Conservation (phyloP, 495 filamentous ascomycete genomes). For the Podospora conica region DNA sequence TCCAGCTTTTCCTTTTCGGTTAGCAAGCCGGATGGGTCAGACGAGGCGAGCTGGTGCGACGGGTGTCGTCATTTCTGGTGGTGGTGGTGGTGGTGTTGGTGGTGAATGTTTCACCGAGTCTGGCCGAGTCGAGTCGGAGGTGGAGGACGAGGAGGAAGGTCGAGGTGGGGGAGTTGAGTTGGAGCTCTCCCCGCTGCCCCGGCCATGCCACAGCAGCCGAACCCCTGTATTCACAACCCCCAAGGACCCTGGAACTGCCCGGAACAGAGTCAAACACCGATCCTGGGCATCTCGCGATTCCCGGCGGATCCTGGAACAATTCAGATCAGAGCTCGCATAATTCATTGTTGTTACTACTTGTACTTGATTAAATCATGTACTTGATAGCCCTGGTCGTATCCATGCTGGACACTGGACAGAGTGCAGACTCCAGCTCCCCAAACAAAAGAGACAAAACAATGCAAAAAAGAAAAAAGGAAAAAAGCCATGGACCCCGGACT, state of each 20-base stretch:
- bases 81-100: background rate
- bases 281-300: background rate
- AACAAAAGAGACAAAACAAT: too few relatives aligned
- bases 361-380: background rate
- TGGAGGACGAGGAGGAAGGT: too few relatives aligned
- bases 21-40: background rate
- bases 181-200: background rate
- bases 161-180: background rate
- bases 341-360: background rate
- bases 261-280: too few relatives aligned
- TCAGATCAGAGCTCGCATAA: background rate
- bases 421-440: background rate
- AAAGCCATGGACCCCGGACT: constrained; percentile 4
- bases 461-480: background rate
- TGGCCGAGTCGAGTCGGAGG: background rate
- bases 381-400: background rate
- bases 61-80: background rate
- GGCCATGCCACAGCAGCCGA: background rate
- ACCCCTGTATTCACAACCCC: background rate
- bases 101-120: background rate
- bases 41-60: background rate
- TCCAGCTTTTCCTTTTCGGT: background rate
- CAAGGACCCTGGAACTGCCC: background rate
- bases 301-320: background rate
- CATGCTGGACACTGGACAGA: background rate